These are phyloP conservation scores for Funneliformis mosseae DNA, from an alignment of 192 early-diverging fungal species.

Conservation along the genomic window DNA sequence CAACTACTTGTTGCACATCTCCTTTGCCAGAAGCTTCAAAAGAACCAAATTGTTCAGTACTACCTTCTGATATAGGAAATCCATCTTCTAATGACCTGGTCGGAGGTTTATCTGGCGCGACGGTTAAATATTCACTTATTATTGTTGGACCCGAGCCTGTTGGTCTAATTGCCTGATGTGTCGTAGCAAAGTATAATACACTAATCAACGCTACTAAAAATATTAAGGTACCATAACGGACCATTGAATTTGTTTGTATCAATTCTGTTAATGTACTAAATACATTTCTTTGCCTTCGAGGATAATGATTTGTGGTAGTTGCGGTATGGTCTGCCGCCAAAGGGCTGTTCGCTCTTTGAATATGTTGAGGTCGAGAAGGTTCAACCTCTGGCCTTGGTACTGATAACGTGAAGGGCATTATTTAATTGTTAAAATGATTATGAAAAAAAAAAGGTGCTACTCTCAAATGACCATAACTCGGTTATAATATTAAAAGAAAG, in stretches of 20 bases:
- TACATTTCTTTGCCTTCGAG: neutral
- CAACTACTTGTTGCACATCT: neutral
- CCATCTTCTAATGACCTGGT: neutral
- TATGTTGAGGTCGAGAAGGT: neutral
- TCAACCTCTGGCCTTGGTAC: neutral
- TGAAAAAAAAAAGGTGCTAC: neutral
- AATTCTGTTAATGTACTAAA: neutral
- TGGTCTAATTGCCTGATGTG: conserved; percentile 11
- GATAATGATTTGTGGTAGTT: neutral
- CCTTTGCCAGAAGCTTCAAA: neutral
- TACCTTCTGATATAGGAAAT: neutral
- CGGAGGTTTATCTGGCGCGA: neutral
- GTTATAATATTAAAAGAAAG: neutral
- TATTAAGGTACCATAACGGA: conserved; percentile 12
- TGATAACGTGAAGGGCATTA: neutral
- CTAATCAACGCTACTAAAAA: conserved; percentile 13
- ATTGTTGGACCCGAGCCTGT: neutral
- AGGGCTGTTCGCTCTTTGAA: neutral
- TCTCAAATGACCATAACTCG: neutral
- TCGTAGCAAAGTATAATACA: conserved; percentile 28
- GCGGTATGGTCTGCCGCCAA: too few relatives aligned
- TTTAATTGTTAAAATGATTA: neutral
- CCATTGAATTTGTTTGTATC: neutral
- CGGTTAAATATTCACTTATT: neutral
- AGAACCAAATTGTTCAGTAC: neutral